Percentiles rank a stretch among this genome's conserved stretches.
Evolutionary conservation across 108 stramenopile genomes (phyloP).

Genomic region (Discostella pseudostelligera): DNA sequence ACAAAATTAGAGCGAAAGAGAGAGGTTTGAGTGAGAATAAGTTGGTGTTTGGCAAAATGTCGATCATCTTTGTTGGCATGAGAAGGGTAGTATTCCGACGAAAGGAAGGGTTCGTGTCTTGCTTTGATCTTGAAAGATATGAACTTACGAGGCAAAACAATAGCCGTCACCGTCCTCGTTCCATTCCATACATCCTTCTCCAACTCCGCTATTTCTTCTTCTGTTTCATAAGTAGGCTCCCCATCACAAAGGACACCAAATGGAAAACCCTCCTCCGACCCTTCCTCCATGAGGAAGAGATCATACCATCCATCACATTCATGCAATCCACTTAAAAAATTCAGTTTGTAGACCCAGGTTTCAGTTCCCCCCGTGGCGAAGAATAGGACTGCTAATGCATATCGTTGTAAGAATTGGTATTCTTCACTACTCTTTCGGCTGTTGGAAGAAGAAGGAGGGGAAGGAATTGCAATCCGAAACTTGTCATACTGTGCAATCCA

Average conservation of each 20-base stretch:
- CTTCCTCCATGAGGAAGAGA: background rate
- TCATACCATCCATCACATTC: constrained; percentile 33
- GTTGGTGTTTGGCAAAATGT: background rate
- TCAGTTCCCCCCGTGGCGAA: constrained; percentile 30
- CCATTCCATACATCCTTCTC: background rate
- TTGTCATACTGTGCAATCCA: constrained; percentile 33
- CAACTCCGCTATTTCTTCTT: constrained; percentile 4
- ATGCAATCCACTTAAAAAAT: constrained; percentile 31
- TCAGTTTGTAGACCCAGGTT: constrained; percentile 3
- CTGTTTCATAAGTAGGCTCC: constrained; percentile 11
- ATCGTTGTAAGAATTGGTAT: constrained; percentile 41
- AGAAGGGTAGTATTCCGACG: too few species aligned
- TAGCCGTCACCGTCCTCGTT: constrained; percentile 14
- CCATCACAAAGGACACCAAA: constrained; percentile 24
- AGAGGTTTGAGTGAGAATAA: background rate
- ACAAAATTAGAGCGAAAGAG: background rate
- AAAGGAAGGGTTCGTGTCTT: too few species aligned
- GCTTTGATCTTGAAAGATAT: too few species aligned
- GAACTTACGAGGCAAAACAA: constrained; percentile 26
- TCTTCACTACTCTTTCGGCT: constrained; percentile 4
- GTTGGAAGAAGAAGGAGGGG: background rate
- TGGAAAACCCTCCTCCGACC: background rate
- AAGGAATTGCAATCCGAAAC: constrained; percentile 12
- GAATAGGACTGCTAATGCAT: constrained; percentile 34
- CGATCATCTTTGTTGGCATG: background rate